Evolutionary conservation across 805 yeast genomes (phyloP).

Genomic region (Candida qinlingensis): DNA sequence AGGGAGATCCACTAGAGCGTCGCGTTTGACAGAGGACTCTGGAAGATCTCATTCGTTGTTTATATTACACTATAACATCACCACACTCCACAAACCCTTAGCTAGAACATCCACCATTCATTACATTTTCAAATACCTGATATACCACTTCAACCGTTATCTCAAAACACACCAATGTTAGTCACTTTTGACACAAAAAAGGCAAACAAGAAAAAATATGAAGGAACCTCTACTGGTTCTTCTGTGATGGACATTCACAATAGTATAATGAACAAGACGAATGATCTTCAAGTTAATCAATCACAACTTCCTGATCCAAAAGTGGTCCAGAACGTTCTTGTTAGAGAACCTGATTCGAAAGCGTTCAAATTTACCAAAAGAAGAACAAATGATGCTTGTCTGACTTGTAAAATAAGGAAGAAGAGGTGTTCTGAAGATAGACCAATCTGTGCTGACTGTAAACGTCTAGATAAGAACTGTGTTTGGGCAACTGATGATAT

Average conservation of each 20-base stretch:
- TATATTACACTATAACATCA: too few relatives aligned
- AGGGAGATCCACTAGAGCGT: too few relatives aligned
- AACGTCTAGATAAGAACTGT: slow-evolving; percentile 57
- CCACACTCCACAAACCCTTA: too few relatives aligned
- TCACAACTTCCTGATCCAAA: neutral
- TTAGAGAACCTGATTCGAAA: slow-evolving; percentile 17
- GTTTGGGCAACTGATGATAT: slow-evolving; percentile 56
- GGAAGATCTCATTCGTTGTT: too few relatives aligned
- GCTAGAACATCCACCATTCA: too few relatives aligned
- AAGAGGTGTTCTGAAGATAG: slow-evolving; percentile 71
- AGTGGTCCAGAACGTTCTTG: slow-evolving; percentile 16
- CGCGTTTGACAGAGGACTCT: too few relatives aligned
- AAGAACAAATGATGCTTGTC: slow-evolving; percentile 55
- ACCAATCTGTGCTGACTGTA: slow-evolving; percentile 67
- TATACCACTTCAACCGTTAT: too few relatives aligned
- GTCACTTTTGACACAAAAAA: slow-evolving; percentile 25
- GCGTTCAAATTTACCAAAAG: slow-evolving; percentile 25
- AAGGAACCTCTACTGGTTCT: too few relatives aligned
- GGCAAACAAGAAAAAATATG: neutral
- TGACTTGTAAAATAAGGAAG: slow-evolving; percentile 63
- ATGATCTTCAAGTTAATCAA: neutral
- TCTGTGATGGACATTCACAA: too few relatives aligned
- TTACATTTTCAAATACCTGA: too few relatives aligned
- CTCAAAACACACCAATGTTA: slow-evolving; percentile 12
- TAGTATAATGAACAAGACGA: neutral